Conservation (phyloP, 2,329 filamentous ascomycete genomes). For the Phaeophleospora eucalypticola region DNA sequence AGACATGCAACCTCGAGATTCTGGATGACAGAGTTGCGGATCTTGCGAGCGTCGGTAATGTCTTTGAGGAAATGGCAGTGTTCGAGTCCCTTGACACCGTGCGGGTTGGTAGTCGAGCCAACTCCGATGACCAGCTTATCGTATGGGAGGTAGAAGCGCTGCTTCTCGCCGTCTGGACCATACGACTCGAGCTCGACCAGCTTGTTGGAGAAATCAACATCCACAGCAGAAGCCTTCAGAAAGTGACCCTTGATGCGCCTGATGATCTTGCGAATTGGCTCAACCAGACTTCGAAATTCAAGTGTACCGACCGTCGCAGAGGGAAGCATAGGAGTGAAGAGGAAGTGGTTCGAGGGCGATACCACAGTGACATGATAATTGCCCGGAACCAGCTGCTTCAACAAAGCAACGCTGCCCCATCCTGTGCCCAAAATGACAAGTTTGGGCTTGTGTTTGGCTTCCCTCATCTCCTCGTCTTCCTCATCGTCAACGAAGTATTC, state of each 20-base stretch:
- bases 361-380: constrained; percentile 96
- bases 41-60: constrained; percentile 83
- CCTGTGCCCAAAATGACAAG: constrained; percentile 90
- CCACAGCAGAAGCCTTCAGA: constrained; percentile 77
- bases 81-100: constrained; percentile 91
- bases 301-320: constrained; percentile 95
- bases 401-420: constrained; percentile 87
- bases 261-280: constrained; percentile 85
- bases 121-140: constrained; percentile 94
- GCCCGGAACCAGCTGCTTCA: constrained; percentile 84
- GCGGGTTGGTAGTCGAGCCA: constrained; percentile 86
- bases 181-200: constrained; percentile 79
- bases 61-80: constrained; percentile 94
- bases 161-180: constrained; percentile 66
- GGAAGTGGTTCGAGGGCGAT: constrained; percentile 91
- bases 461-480: constrained; percentile 65
- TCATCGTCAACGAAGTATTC: constrained; percentile 87
- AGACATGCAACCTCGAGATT: constrained; percentile 89
- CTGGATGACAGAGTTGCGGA: constrained; percentile 80
- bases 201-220: constrained; percentile 88
- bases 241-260: constrained; percentile 79
- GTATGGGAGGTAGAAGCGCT: constrained; percentile 89
- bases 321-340: constrained; percentile 97
- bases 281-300: constrained; percentile 83
- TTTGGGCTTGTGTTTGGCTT: constrained; percentile 81